Evolutionary conservation across 2,329 filamentous ascomycete species (phyloP), one percentile per base, ranked within the genome.

Genomic region (Sporothrix schenckii): DNA sequence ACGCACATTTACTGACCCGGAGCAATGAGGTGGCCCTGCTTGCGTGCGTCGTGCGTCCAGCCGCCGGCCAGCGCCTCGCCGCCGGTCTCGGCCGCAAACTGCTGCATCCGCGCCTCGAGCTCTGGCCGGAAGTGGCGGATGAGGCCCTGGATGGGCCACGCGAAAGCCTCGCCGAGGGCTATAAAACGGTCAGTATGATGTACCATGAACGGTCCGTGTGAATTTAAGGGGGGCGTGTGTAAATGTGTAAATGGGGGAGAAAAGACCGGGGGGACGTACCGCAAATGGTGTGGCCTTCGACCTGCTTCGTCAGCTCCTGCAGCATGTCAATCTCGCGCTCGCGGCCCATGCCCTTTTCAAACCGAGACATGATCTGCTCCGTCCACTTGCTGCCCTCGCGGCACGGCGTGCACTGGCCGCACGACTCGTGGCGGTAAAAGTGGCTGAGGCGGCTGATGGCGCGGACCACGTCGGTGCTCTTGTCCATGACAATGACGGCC

Each of bases 381-480:
- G 94, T 97, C 95, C 95, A 99, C 85, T 97, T 97, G 85, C 91
- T 96, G 75, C 95, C 95, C 84, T 99, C 95, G 80, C 95, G 92
- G 87, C 95, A 99, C n/a, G 95, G 95, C 71, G 95, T 99, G 86
- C 95, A 99, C 84, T 99, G 95, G 72, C 95, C 95, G 81, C 95
- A 99, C 75, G 90, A 94, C 86, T 99, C 95, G 85, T 99, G 95
- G 82, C 94, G 92, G 86, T 99, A 99, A 86, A 99, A 99, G 81
- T 94, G 92, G 77, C 92, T 92, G 76, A 99, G 89, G 76, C 95
- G 91, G 74, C 92, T 90, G 79, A 99, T 98, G 78, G 93, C 92
- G 74, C 94, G 91, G 75, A 99, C 93, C 68, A 99, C 92, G 80
- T 99, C 95, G 74, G 95, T 92, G 78, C 91, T 94, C 87, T 98